A percentile compares a stretch with the other conserved stretches of the same genome.
phyloP scores from a whole-genome alignment of 768 basidiomycete genomes.

The Cystobasidium tubakii region DNA sequence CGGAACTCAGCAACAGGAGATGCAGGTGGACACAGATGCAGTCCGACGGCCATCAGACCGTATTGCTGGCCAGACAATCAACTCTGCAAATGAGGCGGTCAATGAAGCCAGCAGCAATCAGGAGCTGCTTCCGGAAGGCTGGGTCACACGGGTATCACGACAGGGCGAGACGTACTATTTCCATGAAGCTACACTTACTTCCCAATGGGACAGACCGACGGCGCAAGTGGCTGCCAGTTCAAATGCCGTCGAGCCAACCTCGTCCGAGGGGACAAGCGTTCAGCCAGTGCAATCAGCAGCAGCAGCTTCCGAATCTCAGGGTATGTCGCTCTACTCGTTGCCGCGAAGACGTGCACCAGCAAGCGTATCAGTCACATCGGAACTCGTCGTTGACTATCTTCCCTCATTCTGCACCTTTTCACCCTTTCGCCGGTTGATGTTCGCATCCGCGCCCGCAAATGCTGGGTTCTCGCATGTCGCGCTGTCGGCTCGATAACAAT shows the following conservation, averaged over 20 bases:
- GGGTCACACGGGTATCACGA: not conserved
- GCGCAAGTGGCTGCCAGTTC: not conserved
- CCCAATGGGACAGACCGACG: slow-evolving; percentile 11
- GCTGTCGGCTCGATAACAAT: not conserved
- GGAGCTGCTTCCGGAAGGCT: slow-evolving; percentile 2
- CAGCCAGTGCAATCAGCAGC: not conserved
- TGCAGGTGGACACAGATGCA: not conserved
- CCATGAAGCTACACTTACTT: not conserved
- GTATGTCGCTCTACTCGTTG: not conserved
- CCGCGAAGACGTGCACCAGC: not conserved
- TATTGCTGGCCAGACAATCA: not conserved
- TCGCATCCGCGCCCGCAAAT: not conserved
- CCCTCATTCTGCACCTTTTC: not conserved
- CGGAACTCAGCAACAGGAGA: not conserved
- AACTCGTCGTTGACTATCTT: not conserved
- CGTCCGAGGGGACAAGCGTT: not conserved
- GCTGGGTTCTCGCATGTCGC: not conserved
- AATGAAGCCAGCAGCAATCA: not conserved
- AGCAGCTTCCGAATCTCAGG: slow-evolving; percentile 4
- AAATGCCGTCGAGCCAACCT: not conserved
- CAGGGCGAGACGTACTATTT: slow-evolving; percentile 22
- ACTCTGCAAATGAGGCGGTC: not conserved
- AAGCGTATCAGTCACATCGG: not conserved
- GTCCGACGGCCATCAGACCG: not conserved
- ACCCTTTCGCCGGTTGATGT: not conserved